Evolutionary conservation across 2,329 filamentous ascomycete species (phyloP).

Genomic region (Alternaria infectoria): DNA sequence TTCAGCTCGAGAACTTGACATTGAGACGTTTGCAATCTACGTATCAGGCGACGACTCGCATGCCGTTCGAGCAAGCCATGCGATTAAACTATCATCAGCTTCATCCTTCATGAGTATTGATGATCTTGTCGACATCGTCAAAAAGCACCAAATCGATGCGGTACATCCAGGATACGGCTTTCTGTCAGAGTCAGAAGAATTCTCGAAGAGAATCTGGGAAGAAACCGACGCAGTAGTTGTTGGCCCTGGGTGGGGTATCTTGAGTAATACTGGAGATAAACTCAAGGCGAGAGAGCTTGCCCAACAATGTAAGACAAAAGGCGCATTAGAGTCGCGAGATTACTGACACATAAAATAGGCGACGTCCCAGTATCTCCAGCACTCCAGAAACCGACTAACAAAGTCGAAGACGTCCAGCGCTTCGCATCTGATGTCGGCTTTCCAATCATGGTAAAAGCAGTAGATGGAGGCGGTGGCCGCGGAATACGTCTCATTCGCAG

Average conservation of each 20-base stretch:
- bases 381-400: conserved; percentile 53
- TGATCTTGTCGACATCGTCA: conserved; percentile 55
- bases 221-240: conserved; percentile 58
- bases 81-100: conserved; percentile 59
- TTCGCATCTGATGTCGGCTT: conserved; percentile 67
- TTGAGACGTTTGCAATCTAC: conserved; percentile 64
- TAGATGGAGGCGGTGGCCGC: conserved; percentile 67
- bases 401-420: conserved; percentile 49
- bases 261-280: conserved; percentile 64
- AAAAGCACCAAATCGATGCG: conserved; percentile 60
- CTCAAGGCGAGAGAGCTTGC: conserved; percentile 61
- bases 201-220: conserved; percentile 57
- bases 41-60: conserved; percentile 63
- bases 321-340: not conserved
- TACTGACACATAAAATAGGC: conserved; percentile 22
- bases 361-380: conserved; percentile 60
- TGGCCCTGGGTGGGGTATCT: conserved; percentile 63
- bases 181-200: conserved; percentile 61
- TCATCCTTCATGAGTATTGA: conserved; percentile 61
- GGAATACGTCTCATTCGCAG: conserved; percentile 63
- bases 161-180: conserved; percentile 70
- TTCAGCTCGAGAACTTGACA: conserved; percentile 63
- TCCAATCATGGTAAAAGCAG: conserved; percentile 69
- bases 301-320: conserved; percentile 48
- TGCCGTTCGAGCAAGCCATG: conserved; percentile 58